phyloP scores from a whole-genome alignment of 345 rosid species.

The Excoecaria cochinchinensis region DNA sequence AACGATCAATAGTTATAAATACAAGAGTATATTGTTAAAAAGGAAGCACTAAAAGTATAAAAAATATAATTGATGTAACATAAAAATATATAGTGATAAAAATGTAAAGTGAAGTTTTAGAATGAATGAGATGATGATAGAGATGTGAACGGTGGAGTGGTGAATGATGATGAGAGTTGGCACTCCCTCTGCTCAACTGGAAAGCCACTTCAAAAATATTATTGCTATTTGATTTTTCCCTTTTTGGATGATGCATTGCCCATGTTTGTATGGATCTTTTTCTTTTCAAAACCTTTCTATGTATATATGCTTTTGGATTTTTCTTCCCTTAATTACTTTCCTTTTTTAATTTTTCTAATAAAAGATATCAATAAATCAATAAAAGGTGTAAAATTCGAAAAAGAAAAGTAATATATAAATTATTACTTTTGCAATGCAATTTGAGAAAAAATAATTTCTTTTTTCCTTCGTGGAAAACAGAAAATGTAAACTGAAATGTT shows the following conservation, averaged over 20 bases:
- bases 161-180: constrained; percentile 15
- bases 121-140: neutral
- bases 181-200: constrained; percentile 21
- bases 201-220: constrained; percentile 14
- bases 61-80: too few species aligned
- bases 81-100: too few species aligned
- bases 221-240: neutral
- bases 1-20: too few species aligned
- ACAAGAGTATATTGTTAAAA: too few species aligned
- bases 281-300: too few species aligned
- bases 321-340: too few species aligned
- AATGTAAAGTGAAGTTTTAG: neutral
- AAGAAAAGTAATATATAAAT: neutral
- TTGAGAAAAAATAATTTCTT: neutral
- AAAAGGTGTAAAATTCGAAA: neutral
- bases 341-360: too few species aligned
- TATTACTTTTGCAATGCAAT: neutral
- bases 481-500: neutral
- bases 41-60: too few species aligned
- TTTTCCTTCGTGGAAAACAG: neutral
- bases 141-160: neutral
- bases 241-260: neutral
- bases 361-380: neutral
- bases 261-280: too few species aligned
- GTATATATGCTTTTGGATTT: too few species aligned